These are phyloP conservation scores for Lactifluus hygrophoroides DNA, from an alignment of 768 basidiomycete genomes.

Conservation along the genomic window DNA sequence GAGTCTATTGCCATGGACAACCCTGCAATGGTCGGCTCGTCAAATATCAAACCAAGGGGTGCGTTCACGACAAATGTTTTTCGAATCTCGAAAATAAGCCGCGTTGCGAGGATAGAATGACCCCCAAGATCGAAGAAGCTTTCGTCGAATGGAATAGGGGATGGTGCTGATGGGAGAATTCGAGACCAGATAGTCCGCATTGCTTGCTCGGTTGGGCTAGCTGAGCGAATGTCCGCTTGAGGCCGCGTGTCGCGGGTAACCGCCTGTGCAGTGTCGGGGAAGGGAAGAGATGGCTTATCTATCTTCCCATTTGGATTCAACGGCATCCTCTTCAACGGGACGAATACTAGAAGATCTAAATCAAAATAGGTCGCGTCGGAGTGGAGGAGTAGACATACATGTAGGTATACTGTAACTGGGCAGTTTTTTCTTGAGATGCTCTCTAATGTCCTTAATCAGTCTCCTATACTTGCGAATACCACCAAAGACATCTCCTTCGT, in stretches of 20 bases:
- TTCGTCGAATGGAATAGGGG: constrained; percentile 78
- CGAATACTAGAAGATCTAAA: constrained; percentile 57
- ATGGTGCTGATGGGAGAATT: constrained; percentile 71
- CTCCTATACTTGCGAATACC: constrained; percentile 81
- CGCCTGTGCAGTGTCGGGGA: constrained; percentile 88
- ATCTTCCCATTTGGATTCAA: constrained; percentile 99
- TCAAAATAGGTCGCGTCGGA: constrained; percentile 1
- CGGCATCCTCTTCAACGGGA: constrained; percentile 91
- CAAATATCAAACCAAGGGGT: constrained; percentile 86
- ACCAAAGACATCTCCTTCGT: constrained; percentile 47
- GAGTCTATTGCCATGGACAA: constrained; percentile 70
- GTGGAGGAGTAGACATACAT: constrained; percentile 40
- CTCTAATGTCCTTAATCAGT: constrained; percentile 88
- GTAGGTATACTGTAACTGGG: constrained; percentile 92
- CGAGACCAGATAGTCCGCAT: constrained; percentile 80
- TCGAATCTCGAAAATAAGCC: constrained; percentile 93
- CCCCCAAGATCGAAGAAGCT: constrained; percentile 98
- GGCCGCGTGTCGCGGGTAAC: constrained; percentile 36
- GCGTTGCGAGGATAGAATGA: constrained; percentile 95
- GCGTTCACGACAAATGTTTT: constrained; percentile 87
- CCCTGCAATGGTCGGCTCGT: constrained; percentile 74
- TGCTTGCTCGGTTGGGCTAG: constrained; percentile 65
- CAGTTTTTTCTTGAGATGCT: constrained; percentile 93
- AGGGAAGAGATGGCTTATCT: constrained; percentile 96
- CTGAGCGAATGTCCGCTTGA: constrained; percentile 29